phyloP scores from a whole-genome alignment of 2,329 filamentous ascomycete genomes.

The Microdochium paspali region DNA sequence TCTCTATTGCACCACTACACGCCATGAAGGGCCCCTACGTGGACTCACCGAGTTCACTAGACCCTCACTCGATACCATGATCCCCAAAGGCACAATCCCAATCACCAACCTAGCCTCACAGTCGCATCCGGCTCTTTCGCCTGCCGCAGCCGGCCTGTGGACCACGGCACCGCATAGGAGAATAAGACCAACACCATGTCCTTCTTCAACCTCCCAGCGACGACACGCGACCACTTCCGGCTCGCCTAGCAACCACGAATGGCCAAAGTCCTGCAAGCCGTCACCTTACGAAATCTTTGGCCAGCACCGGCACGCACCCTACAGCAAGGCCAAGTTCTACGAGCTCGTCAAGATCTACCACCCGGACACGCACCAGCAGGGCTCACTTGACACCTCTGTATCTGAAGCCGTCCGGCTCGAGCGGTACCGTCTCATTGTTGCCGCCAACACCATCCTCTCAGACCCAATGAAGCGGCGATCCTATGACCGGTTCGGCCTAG shows the following conservation, averaged over 20 bases:
- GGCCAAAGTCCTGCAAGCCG: conserved; percentile 43
- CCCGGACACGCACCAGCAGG: conserved; percentile 57
- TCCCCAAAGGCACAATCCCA: neutral
- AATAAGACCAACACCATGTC: neutral
- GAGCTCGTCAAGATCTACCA: conserved; percentile 94
- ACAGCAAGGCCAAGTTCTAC: conserved; percentile 79
- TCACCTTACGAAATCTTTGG: conserved; percentile 89
- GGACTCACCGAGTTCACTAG: neutral
- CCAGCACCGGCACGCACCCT: conserved; percentile 47
- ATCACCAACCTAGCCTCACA: neutral
- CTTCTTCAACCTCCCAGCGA: neutral
- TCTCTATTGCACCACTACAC: neutral
- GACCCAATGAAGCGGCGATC: conserved; percentile 67
- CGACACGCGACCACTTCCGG: neutral
- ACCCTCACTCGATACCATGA: neutral
- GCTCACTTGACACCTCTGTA: conserved; percentile 31
- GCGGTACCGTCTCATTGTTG: conserved; percentile 80
- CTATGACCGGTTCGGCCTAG: conserved; percentile 74
- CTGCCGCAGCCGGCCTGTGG: neutral
- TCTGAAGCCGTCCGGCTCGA: conserved; percentile 62
- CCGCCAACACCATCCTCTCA: conserved; percentile 81
- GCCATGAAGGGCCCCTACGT: neutral
- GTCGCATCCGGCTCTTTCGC: neutral
- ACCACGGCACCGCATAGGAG: neutral
- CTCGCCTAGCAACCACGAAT: conserved; percentile 17